Evolutionary conservation across 176 grass and related monocot species (phyloP).

Genomic region (Stipa capillata): DNA sequence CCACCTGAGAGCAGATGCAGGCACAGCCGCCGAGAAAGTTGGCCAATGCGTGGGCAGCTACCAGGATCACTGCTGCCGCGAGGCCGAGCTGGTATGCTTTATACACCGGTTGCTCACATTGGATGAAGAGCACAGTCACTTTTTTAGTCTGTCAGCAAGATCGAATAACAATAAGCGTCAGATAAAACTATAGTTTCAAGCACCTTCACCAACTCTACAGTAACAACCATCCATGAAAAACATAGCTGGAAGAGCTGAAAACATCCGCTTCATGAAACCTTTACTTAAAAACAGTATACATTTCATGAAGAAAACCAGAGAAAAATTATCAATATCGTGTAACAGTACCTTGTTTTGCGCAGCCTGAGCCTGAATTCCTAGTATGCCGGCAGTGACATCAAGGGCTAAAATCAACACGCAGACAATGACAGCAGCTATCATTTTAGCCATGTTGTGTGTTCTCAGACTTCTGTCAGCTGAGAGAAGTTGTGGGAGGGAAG

Average conservation of each 20-base stretch:
- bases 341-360: slow-evolving; percentile 73
- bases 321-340: neutral
- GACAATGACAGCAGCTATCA: slow-evolving; percentile 41
- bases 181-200: neutral
- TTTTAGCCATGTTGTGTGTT: slow-evolving; percentile 28
- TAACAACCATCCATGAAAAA: neutral
- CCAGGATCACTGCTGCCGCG: slow-evolving; percentile 60
- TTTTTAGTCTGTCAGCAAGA: slow-evolving; percentile 40
- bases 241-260: neutral
- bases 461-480: slow-evolving; percentile 12
- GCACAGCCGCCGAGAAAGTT: slow-evolving; percentile 77
- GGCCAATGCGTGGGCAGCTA: slow-evolving; percentile 55
- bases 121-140: slow-evolving; percentile 70
- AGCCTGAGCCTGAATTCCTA: slow-evolving; percentile 80
- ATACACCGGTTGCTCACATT: slow-evolving; percentile 70
- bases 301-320: neutral
- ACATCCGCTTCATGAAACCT: neutral
- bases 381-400: slow-evolving; percentile 83
- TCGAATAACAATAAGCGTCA: neutral
- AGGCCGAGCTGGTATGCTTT: slow-evolving; percentile 82
- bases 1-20: slow-evolving; percentile 72
- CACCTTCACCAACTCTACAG: neutral
- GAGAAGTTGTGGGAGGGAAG: slow-evolving; percentile 26
- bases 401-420: slow-evolving; percentile 70
- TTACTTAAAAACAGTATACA: neutral